These are phyloP conservation scores for Penicillium roqueforti DNA, from an alignment of 495 filamentous ascomycete genomes.

Conservation along the genomic window DNA sequence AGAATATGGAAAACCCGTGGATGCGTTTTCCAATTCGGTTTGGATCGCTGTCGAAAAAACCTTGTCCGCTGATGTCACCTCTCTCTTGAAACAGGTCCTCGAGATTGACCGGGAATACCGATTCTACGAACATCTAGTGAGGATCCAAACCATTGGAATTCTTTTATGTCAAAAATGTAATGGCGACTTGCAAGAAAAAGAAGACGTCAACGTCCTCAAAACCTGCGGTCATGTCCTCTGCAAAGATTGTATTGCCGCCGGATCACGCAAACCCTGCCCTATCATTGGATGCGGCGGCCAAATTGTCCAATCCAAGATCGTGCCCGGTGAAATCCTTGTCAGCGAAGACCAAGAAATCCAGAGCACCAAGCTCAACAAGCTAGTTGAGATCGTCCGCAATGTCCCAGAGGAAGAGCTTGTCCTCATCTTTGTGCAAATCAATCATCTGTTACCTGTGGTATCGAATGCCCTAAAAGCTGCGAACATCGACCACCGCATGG, in stretches of 20 bases:
- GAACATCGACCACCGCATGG: slow-evolving; percentile 27
- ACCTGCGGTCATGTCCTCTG: slow-evolving; percentile 53
- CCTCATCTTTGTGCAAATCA: slow-evolving; percentile 51
- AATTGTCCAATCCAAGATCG: slow-evolving; percentile 28
- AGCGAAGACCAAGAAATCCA: slow-evolving; percentile 27
- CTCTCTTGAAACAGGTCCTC: slow-evolving; percentile 16
- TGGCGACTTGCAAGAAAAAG: neutral
- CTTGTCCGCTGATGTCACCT: neutral
- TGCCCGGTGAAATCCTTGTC: slow-evolving; percentile 33
- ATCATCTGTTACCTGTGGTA: slow-evolving; percentile 36
- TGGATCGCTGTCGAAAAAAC: slow-evolving; percentile 6
- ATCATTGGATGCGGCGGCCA: slow-evolving; percentile 30
- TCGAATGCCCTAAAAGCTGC: slow-evolving; percentile 28
- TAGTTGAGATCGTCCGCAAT: slow-evolving; percentile 41
- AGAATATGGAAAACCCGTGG: neutral
- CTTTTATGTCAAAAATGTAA: slow-evolving; percentile 30
- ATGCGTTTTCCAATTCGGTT: neutral
- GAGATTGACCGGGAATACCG: slow-evolving; percentile 31
- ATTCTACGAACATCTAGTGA: slow-evolving; percentile 24
- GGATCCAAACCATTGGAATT: slow-evolving; percentile 20
- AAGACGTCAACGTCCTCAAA: slow-evolving; percentile 34
- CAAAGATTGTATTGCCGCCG: slow-evolving; percentile 26
- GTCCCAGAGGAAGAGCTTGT: slow-evolving; percentile 45
- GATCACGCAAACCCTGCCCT: slow-evolving; percentile 20
- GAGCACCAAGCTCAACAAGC: slow-evolving; percentile 45